Base-by-base conservation (phyloP, 176 grass and related monocot species). In the Carex parvula region DNA sequence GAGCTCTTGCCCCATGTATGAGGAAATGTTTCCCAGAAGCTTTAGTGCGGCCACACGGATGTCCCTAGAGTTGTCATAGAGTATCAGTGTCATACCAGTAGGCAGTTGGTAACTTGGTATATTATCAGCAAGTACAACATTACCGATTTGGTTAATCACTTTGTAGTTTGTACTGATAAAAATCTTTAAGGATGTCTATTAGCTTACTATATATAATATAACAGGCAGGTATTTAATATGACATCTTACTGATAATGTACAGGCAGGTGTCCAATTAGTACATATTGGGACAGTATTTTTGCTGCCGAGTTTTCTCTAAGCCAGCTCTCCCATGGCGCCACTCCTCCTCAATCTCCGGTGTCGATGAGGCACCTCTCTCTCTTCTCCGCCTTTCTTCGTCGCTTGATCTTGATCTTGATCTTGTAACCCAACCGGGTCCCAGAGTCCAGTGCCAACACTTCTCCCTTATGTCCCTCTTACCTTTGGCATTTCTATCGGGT, bases 21-120 rank as follows among this genome's bases (percentile, higher is more conserved):
- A 90, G 1, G 94, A 89, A 55, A 97, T 85, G 61, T 94, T 97
- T 66, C 89, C 82, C 55, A 94, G 84, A 15, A 97, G 89, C 78
- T 89, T 97, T 33, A 97, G 71, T 57, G 94, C 88, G 73, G 91
- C 92, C 1, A 92, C 82, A 62, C 92, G 90, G 85, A 92, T 92
- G 30, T 97, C 94, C 62, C 79, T 82, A 50, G 7, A 66, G 10
- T 82, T 48, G 21, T 66, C 46, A 18, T n/a, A 70, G 66, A 70
- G 33, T 70, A 41, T 70, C 32, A 70, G 32, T 70, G 33, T 42
- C 32, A 39, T 41, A 41, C 12, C 66, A 70, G 33, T 70, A 26
- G 60, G n/a, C 21, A 63, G 21, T n/a, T n/a, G n/a, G n/a, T n/a
- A n/a, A n/a, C n/a, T 63, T 63, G 60, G 21, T 63, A 63, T 52